Conservation (phyloP, 805 yeast genomes). For the baker's yeast (Saccharomyces cerevisiae) region DNA sequence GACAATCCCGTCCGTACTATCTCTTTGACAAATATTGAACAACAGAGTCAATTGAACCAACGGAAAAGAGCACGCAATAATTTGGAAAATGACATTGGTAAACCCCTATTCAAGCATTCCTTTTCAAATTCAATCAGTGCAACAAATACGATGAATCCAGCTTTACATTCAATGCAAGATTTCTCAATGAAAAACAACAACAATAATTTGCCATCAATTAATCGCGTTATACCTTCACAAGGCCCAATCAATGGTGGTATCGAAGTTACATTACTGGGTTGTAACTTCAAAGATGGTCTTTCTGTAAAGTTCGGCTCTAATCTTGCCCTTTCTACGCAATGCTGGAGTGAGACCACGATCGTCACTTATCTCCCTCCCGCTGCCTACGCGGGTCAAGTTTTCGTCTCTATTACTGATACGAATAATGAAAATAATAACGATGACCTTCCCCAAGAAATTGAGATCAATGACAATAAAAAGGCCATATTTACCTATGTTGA, state of each 20-base stretch:
- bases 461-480: constrained; percentile 23
- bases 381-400: constrained; percentile 78
- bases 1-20: neutral
- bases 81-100: neutral
- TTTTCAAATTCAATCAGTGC: neutral
- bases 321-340: constrained; percentile 75
- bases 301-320: constrained; percentile 80
- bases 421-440: constrained; percentile 9
- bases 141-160: neutral
- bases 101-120: neutral
- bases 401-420: constrained; percentile 67
- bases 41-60: constrained; percentile 6
- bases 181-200: constrained; percentile 23
- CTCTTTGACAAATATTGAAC: neutral
- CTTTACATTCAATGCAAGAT: neutral
- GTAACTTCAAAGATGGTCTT: constrained; percentile 76
- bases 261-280: constrained; percentile 85
- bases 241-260: constrained; percentile 96
- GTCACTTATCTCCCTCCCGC: constrained; percentile 94
- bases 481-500: constrained; percentile 80
- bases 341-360: constrained; percentile 92
- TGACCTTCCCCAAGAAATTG: constrained; percentile 2
- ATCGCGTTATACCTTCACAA: constrained; percentile 86
- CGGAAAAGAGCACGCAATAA: constrained; percentile 13
- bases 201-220: constrained; percentile 46